These are phyloP conservation scores for Pilasporangium apinafurcum DNA, from an alignment of 352 stramenopile genomes.

Conservation along the genomic window DNA sequence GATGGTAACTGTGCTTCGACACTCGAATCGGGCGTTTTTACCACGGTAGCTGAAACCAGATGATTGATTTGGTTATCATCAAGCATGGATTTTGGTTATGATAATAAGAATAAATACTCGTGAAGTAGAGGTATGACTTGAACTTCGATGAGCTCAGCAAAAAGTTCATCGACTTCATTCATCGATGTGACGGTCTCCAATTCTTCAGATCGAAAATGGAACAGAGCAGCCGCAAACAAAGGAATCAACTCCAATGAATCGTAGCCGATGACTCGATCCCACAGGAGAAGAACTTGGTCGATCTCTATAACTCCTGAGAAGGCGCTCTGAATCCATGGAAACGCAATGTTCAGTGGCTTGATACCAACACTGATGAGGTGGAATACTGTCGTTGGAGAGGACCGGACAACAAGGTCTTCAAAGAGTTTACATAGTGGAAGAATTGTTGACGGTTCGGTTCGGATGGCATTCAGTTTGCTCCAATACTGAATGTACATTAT, in stretches of 20 bases:
- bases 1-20: slow-evolving; percentile 37
- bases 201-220: slow-evolving; percentile 58
- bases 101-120: slow-evolving; percentile 59
- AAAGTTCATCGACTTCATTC: slow-evolving; percentile 60
- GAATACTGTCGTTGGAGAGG: slow-evolving; percentile 40
- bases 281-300: slow-evolving; percentile 66
- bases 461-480: slow-evolving; percentile 69
- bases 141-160: slow-evolving; percentile 63
- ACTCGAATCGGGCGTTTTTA: slow-evolving; percentile 23
- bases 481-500: slow-evolving; percentile 77
- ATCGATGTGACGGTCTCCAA: slow-evolving; percentile 28
- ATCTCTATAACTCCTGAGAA: slow-evolving; percentile 78
- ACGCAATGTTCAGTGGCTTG: slow-evolving; percentile 60
- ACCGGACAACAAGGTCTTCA: slow-evolving; percentile 50
- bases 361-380: slow-evolving; percentile 57
- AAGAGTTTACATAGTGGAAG: slow-evolving; percentile 71
- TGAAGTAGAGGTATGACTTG: slow-evolving; percentile 62
- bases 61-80: too few relatives aligned
- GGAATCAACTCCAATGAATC: slow-evolving; percentile 63
- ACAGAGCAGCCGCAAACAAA: slow-evolving; percentile 63
- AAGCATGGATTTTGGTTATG: slow-evolving; percentile 6
- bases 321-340: slow-evolving; percentile 73
- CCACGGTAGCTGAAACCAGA: slow-evolving; percentile 16
- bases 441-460: slow-evolving; percentile 43
- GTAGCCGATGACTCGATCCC: slow-evolving; percentile 70